Base-by-base conservation (phyloP, 2,329 filamentous ascomycete genomes). In the Paracoccidioides brasiliensis region DNA sequence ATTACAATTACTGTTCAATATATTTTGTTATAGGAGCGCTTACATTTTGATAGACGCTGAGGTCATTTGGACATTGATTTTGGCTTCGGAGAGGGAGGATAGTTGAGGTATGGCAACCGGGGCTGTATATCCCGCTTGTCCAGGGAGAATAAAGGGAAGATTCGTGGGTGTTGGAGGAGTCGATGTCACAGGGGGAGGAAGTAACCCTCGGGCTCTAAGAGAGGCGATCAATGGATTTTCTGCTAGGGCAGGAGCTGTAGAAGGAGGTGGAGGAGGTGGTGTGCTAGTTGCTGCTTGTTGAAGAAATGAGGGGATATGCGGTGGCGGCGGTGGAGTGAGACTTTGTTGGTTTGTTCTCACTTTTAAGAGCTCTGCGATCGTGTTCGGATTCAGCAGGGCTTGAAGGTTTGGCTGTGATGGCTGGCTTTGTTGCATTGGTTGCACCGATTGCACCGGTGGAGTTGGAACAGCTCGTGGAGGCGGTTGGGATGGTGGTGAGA, bases 11-110 rank as follows among this genome's bases (percentile, higher is more conserved):
- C 35, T 3, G 10, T 32, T 30, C 14, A 44, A 22, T 48, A 15
- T 28, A 14, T 53, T 43, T 64, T 57, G 66, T 60, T 49, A 57
- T 30, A 15, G 49, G 50, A 53, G 37, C 55, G 74, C 82, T 73
- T 77, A 88, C 82, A 85, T 81, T 72, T 89, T 90, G 45, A 94
- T 76, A 33, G 86, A 86, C 5, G 79, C 77, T 3, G 82, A 77
- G 55, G 80, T 84, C 61, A 91, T 75, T 55, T 80, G 76, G 22
- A 73, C 69, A 15, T 64, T 67, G 41, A 74, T 65, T 42, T 63
- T 64, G 10, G 62, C 56, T 52, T 62, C 62, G 3, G 66, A 55
- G 42, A 63, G 59, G 55, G 63, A 61, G 57, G 64, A 57, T 52
- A 68, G 49, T 67, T 71, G 62, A 63, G 64, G 67, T 50, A 67